Conservation (phyloP, 495 filamentous ascomycete genomes). For the Aspergillus wentii region DNA sequence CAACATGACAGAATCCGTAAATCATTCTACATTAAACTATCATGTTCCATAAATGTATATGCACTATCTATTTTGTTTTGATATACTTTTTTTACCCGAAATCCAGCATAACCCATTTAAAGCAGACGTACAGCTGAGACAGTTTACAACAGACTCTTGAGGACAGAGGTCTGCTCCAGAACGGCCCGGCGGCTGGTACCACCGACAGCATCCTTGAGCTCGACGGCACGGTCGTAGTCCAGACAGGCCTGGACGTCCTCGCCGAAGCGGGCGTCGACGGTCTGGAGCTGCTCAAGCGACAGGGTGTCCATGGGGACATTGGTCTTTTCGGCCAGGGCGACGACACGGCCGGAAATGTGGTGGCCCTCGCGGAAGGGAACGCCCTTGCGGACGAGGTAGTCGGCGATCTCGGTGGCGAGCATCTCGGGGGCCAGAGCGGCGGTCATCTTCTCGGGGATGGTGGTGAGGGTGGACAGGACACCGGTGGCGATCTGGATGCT, state of each 20-base stretch:
- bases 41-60: no score
- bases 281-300: slow-evolving; percentile 61
- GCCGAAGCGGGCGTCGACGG: slow-evolving; percentile 70
- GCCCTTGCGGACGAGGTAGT: slow-evolving; percentile 87
- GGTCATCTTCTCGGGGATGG: slow-evolving; percentile 70
- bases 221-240: slow-evolving; percentile 84
- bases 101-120: not conserved
- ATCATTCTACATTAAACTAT: no score
- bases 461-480: slow-evolving; percentile 59
- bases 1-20: no score
- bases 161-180: slow-evolving; percentile 68
- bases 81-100: slow-evolving; percentile 11
- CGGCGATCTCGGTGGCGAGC: slow-evolving; percentile 80
- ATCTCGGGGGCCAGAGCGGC: slow-evolving; percentile 71
- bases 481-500: slow-evolving; percentile 85
- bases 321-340: slow-evolving; percentile 67
- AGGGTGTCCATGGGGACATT: slow-evolving; percentile 74
- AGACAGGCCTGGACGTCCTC: slow-evolving; percentile 69
- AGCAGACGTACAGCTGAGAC: slow-evolving; percentile 1
- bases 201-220: slow-evolving; percentile 74
- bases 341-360: slow-evolving; percentile 80
- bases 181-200: slow-evolving; percentile 76
- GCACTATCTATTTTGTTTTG: slow-evolving; percentile 14
- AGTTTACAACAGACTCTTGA: slow-evolving; percentile 47
- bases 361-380: slow-evolving; percentile 76